These are phyloP conservation scores for Pestalotiopsis fici DNA, from an alignment of 2,329 filamentous ascomycete species.

Conservation along the genomic window DNA sequence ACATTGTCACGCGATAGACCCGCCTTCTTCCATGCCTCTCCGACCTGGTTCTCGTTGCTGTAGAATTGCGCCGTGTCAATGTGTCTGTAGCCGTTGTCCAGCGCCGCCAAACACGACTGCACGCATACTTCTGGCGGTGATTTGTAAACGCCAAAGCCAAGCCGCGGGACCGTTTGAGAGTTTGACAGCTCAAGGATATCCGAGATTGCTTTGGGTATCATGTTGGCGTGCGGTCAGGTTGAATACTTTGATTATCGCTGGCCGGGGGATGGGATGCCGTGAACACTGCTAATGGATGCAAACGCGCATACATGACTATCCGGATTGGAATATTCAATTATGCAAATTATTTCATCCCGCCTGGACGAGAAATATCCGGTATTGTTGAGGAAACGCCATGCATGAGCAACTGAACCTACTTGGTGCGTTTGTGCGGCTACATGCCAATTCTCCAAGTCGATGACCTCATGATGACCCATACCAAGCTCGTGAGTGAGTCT, in stretches of 20 bases:
- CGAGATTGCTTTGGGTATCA: conserved; percentile 28
- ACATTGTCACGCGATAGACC: conserved; percentile 58
- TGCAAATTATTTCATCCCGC: neutral
- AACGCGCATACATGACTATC: neutral
- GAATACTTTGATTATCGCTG: neutral
- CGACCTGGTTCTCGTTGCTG: conserved; percentile 68
- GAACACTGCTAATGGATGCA: neutral
- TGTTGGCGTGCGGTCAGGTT: neutral
- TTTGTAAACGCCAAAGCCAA: conserved; percentile 74
- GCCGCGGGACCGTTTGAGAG: conserved; percentile 57
- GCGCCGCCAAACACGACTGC: conserved; percentile 58
- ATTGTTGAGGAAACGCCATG: neutral
- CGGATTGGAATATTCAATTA: neutral
- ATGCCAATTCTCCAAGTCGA: neutral
- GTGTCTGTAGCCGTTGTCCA: conserved; percentile 61
- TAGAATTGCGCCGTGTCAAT: conserved; percentile 67
- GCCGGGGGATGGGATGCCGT: neutral
- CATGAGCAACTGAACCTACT: neutral
- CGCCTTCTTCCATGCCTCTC: conserved; percentile 60
- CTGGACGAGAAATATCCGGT: neutral
- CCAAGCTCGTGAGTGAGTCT: neutral
- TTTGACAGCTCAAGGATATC: conserved; percentile 52
- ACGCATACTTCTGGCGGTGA: conserved; percentile 56
- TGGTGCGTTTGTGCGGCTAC: too few relatives aligned
- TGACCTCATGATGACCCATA: conserved; percentile 3